Base-by-base conservation (phyloP, 169 alveolate species). In the Eimeria falciformis region DNA sequence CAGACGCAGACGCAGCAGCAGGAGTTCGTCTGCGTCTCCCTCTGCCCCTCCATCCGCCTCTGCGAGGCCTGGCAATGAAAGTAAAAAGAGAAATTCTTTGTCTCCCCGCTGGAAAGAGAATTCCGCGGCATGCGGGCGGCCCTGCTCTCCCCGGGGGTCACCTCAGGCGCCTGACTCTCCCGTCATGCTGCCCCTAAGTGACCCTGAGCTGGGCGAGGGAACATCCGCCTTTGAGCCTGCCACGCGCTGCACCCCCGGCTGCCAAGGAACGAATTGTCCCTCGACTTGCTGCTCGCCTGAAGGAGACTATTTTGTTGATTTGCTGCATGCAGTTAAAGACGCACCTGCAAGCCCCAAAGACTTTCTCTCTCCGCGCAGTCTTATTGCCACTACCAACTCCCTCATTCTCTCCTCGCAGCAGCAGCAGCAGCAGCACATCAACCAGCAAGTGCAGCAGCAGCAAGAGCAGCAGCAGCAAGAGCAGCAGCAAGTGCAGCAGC, bases 171-270 rank as follows among this genome's bases (percentile, higher is more conserved):
- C n/a, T n/a, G n/a, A n/a, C n/a, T n/a, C n/a, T n/a, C n/a, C 62
- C 14, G 62, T 50, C n/a, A 7, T 50, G 62, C 62, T 50, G 62
- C 62, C 62, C 14, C 14, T 50, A 14, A 50, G 62, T 14, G 62
- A 50, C 14, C 62, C 62, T 14, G 62, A 50, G 62, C 62, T 50
- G 7, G 62, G 14, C 7, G 62, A 50, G 14, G 62, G n/a, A 14
- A 7, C 62, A 50, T 11, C 7, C 7, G 14, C 62, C 62, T 50
- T 50, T 14, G 62, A 50, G 7, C 62, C 62, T 14, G 7, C 62
- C 14, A 50, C 62, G 62, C 62, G 62, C 62, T 50, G 62, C 62
- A 50, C n/a, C 62, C 62, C 62, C 62, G n/a, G n/a, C 62, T 50
- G 62, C 62, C 62, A 50, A 7, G 62, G 62, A 50, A 11, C 62